These are phyloP conservation scores for Fusarium sp. DNA, from an alignment of 2,329 filamentous ascomycete species.

Conservation along the genomic window DNA sequence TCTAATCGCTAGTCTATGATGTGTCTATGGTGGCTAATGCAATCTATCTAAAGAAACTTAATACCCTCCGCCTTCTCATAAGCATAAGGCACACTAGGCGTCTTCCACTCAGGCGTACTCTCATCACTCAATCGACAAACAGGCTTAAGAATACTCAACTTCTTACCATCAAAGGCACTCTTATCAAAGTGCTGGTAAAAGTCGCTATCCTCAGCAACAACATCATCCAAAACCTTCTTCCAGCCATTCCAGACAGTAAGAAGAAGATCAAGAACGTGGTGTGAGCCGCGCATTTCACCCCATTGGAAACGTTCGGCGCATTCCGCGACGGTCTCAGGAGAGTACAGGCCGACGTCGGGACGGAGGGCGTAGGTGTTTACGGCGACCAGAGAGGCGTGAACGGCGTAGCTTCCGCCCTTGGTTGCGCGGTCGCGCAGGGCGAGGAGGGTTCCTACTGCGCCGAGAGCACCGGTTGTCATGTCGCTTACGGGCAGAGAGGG, in stretches of 20 bases:
- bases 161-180: slow-evolving; percentile 18
- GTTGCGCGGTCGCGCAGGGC: slow-evolving; percentile 48
- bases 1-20: background rate
- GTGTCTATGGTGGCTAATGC: background rate
- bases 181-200: slow-evolving; percentile 14
- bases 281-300: slow-evolving; percentile 19
- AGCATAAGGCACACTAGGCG: slow-evolving; percentile 23
- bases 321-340: background rate
- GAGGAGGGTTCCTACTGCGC: slow-evolving; percentile 49
- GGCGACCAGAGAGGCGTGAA: slow-evolving; percentile 10
- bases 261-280: slow-evolving; percentile 22
- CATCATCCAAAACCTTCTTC: slow-evolving; percentile 1
- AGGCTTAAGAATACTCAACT: slow-evolving; percentile 19
- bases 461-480: slow-evolving; percentile 50
- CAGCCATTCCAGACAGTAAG: slow-evolving; percentile 20
- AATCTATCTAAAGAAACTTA: background rate
- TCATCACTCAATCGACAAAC: slow-evolving; percentile 1
- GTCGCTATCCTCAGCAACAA: background rate
- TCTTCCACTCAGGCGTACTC: slow-evolving; percentile 10
- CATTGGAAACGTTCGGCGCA: slow-evolving; percentile 20
- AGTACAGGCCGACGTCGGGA: slow-evolving; percentile 4
- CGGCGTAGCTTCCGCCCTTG: slow-evolving; percentile 28
- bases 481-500: slow-evolving; percentile 46
- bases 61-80: slow-evolving; percentile 15
- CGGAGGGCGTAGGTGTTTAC: slow-evolving; percentile 16